Conservation (phyloP, 345 rosid species). For the Carallia pectinifolia region DNA sequence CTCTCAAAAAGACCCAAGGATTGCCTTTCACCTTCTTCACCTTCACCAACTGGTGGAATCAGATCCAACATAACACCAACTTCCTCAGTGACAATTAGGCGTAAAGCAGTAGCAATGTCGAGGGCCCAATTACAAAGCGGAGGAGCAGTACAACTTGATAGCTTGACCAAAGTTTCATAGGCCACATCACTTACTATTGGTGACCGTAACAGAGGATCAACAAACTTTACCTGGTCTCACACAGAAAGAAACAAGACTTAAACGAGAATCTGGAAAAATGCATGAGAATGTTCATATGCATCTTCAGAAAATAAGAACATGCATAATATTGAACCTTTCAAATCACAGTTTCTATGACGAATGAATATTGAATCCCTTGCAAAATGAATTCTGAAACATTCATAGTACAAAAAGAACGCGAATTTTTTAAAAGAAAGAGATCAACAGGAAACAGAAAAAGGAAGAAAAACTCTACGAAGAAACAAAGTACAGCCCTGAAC, state of each 20-base stretch:
- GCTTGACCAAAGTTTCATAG: constrained; percentile 78
- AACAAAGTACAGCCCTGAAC: no score
- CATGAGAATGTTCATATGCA: no score
- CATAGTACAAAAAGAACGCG: not conserved
- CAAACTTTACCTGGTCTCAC: constrained; percentile 65
- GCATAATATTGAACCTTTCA: not conserved
- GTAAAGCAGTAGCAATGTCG: constrained; percentile 91
- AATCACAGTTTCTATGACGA: not conserved
- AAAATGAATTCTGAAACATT: not conserved
- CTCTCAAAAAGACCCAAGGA: constrained; percentile 74
- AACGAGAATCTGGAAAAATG: not conserved
- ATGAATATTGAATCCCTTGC: not conserved
- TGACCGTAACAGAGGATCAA: constrained; percentile 80
- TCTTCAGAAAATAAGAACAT: not conserved
- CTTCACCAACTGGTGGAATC: constrained; percentile 44
- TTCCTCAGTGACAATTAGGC: constrained; percentile 62
- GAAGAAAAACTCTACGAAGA: no score
- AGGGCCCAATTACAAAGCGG: constrained; percentile 94
- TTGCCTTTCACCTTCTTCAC: constrained; percentile 45
- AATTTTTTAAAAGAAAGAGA: not conserved
- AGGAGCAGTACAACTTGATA: constrained; percentile 69
- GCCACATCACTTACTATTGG: constrained; percentile 76
- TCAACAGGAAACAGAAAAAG: no score
- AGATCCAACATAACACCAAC: constrained; percentile 51
- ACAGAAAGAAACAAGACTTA: not conserved